Conservation (phyloP, 441 rosid species). For the Geranium incanum region DNA sequence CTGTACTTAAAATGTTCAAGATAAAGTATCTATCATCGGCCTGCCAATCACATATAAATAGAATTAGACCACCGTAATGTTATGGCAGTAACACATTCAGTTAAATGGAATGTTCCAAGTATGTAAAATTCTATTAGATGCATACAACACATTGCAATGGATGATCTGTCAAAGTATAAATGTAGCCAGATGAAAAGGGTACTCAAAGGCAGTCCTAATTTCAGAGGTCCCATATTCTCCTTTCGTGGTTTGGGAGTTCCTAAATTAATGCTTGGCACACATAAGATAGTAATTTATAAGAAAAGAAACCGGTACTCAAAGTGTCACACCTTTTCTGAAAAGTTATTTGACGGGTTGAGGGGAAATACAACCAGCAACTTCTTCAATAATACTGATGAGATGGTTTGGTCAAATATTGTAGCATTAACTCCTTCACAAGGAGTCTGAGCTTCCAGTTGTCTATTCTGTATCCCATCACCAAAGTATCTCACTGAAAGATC, state of each 20-base stretch:
- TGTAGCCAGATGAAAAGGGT: background rate
- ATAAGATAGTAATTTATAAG: background rate
- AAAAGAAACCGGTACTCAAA: conserved; percentile 5
- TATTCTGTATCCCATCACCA: conserved; percentile 29
- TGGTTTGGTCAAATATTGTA: conserved; percentile 35
- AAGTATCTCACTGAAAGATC: conserved; percentile 47
- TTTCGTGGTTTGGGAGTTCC: background rate
- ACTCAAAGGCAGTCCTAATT: conserved; percentile 1
- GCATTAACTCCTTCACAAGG: conserved; percentile 25
- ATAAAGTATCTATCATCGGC: conserved; percentile 53
- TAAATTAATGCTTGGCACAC: background rate
- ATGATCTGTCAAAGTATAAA: conserved; percentile 1
- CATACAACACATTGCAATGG: background rate
- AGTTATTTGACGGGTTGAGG: conserved; percentile 39
- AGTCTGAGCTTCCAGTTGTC: conserved; percentile 21
- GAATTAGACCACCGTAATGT: conserved; percentile 14
- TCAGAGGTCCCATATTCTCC: background rate
- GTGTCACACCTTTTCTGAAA: conserved; percentile 51
- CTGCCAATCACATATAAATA: conserved; percentile 39
- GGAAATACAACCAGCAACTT: conserved; percentile 58
- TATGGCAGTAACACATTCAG: conserved; percentile 7
- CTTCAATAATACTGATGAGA: conserved; percentile 45
- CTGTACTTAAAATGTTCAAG: conserved; percentile 57
- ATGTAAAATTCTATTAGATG: background rate
- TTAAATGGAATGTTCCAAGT: conserved; percentile 1